Evolutionary conservation across 2,329 filamentous ascomycete genomes (phyloP).

Genomic region (Neurospora crassa): DNA sequence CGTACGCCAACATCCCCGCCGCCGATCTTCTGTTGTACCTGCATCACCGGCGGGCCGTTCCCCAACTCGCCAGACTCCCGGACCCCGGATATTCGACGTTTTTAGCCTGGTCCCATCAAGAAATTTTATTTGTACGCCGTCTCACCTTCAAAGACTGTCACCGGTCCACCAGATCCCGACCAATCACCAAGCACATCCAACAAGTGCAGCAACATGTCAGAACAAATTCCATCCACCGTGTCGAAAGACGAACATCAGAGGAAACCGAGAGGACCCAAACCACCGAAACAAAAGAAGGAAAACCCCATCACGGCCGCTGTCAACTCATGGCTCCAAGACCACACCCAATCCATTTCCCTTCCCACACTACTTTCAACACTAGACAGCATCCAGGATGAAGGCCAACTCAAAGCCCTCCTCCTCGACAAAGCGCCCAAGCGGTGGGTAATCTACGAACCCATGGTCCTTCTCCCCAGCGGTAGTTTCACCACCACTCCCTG

Average conservation of each 20-base stretch:
- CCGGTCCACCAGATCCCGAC: neutral
- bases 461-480: constrained; percentile 50
- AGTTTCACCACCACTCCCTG: constrained; percentile 40
- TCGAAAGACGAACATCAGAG: neutral
- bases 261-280: neutral
- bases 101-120: neutral
- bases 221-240: neutral
- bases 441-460: constrained; percentile 51
- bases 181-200: neutral
- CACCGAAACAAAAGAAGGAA: constrained; percentile 21
- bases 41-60: neutral
- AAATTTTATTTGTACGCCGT: neutral
- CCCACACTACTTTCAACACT: constrained; percentile 7
- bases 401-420: constrained; percentile 20
- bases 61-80: neutral
- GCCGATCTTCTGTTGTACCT: neutral
- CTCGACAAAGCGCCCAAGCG: constrained; percentile 40
- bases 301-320: constrained; percentile 29
- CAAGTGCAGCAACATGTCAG: neutral
- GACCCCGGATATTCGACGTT: neutral
- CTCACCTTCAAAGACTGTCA: neutral
- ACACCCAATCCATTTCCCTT: constrained; percentile 14
- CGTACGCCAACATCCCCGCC: neutral
- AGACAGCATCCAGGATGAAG: neutral
- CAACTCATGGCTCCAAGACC: constrained; percentile 23